Base-by-base conservation (phyloP, 2,329 filamentous ascomycete genomes). In the Bipolaris cookei region DNA sequence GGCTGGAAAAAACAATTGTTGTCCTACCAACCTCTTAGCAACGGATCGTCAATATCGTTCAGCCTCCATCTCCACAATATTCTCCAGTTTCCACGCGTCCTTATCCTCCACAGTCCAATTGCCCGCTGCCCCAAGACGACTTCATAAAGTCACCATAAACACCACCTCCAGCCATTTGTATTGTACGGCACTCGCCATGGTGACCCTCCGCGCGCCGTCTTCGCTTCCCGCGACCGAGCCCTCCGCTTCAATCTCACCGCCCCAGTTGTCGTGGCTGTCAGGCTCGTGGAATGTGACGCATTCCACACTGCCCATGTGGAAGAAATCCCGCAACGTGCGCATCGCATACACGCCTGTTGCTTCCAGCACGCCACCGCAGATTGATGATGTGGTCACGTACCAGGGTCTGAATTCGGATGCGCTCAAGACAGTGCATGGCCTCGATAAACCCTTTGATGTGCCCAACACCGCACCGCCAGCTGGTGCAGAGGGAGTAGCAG, bases 301-400 rank as follows among this genome's bases (percentile, higher is more conserved):
- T 66, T 71, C 66, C 3, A 74, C 75, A 6, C 71, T 77, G 1
- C 75, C 75, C 52, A 92, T 95, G 89, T 96, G 91, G 91, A 87
- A 87, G 66, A 84, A 85, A 44, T 88, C 90, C 51, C 88, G 87
- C 73, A 95, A 95, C 77, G 90, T 96, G 13, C 84, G 84, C 68
- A 94, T 96, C 73, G 89, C 86, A 32, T 96, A 96, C 81, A 84
- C 78, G 8, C 75, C 83, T 69, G 56, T 58, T 48, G 51, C 66
- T 3, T 42, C 51, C 20, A 69, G 66, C 10, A 51, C 66, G 6
- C 63, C 75, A 48, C 28, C 75, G 55, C 52, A 74, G 56, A 77
- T 94, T 59, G 87, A 92, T 73, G 91, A 95, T 76, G 75, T 88
- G 2, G 91, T 95, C 61, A 84, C 85, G 55, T 91, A 91, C 75